Evolutionary conservation across 768 basidiomycete species (phyloP).

Genomic region (Boletus subcaerulescens): DNA sequence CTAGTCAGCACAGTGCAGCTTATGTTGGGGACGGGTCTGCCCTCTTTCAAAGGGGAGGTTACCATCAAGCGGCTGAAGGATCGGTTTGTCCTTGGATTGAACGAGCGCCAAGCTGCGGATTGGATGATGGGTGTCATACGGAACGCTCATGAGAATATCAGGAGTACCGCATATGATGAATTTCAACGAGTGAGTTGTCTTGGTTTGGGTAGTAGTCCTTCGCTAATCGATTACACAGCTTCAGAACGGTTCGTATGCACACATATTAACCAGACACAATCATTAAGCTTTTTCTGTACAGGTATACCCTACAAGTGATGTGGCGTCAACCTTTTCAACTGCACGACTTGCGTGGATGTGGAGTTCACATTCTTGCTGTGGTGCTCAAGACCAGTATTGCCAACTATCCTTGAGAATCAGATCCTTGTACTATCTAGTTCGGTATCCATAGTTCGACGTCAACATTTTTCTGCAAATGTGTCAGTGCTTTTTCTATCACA

Average conservation of each 20-base stretch:
- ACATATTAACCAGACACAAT: not conserved
- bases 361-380: not conserved
- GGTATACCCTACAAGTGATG: conserved; percentile 32
- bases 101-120: conserved; percentile 89
- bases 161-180: conserved; percentile 93
- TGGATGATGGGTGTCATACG: conserved; percentile 86
- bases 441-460: not conserved
- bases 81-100: conserved; percentile 78
- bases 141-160: conserved; percentile 93
- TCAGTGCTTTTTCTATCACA: not conserved
- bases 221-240: conserved; percentile 31
- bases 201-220: not conserved
- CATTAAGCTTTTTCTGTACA: conserved; percentile 10
- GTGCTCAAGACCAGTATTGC: not conserved
- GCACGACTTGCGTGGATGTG: not conserved
- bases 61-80: conserved; percentile 87
- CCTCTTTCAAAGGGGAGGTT: conserved; percentile 94
- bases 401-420: not conserved
- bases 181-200: conserved; percentile 74
- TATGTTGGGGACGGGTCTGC: conserved; percentile 93
- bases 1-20: conserved; percentile 84
- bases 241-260: conserved; percentile 42
- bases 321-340: not conserved
- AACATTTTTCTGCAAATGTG: not conserved
- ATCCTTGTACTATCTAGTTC: conserved; percentile 1